phyloP scores from a whole-genome alignment of 192 early-diverging fungal species.

The Mortierella hygrophila region DNA sequence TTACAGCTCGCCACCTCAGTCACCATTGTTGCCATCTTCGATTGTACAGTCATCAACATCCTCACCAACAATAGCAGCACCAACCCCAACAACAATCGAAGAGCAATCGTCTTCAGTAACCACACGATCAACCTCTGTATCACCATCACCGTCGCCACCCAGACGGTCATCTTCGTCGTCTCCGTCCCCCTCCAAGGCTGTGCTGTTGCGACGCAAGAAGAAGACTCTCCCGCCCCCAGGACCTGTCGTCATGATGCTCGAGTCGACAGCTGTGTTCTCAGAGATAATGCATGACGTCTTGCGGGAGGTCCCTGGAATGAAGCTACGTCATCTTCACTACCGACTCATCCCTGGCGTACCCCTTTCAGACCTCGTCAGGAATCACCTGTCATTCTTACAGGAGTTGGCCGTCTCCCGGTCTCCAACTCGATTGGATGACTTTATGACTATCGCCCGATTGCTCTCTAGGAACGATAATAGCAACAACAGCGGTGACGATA shows the following conservation, averaged over 20 bases:
- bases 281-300: slow-evolving; percentile 24
- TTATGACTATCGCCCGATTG: slow-evolving; percentile 24
- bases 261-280: slow-evolving; percentile 7
- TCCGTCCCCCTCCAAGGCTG: slow-evolving; percentile 15
- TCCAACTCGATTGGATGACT: slow-evolving; percentile 13
- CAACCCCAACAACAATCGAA: slow-evolving; percentile 4
- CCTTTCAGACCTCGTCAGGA: slow-evolving; percentile 5
- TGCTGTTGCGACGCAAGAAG: slow-evolving; percentile 32
- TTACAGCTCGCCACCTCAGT: neutral
- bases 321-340: slow-evolving; percentile 26
- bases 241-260: slow-evolving; percentile 37
- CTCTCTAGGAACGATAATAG: neutral
- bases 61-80: neutral
- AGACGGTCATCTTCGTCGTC: slow-evolving; percentile 1
- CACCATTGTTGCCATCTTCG: neutral
- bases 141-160: neutral
- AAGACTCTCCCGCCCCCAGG: slow-evolving; percentile 11
- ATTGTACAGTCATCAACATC: neutral
- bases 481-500: neutral
- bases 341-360: slow-evolving; percentile 15
- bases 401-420: slow-evolving; percentile 19
- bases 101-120: neutral
- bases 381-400: slow-evolving; percentile 3
- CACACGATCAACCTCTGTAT: neutral
- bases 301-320: slow-evolving; percentile 34